Evolutionary conservation across 2,329 filamentous ascomycete genomes (phyloP), one percentile per base, ranked within the genome.

Genomic region (Coleophoma cylindrospora): DNA sequence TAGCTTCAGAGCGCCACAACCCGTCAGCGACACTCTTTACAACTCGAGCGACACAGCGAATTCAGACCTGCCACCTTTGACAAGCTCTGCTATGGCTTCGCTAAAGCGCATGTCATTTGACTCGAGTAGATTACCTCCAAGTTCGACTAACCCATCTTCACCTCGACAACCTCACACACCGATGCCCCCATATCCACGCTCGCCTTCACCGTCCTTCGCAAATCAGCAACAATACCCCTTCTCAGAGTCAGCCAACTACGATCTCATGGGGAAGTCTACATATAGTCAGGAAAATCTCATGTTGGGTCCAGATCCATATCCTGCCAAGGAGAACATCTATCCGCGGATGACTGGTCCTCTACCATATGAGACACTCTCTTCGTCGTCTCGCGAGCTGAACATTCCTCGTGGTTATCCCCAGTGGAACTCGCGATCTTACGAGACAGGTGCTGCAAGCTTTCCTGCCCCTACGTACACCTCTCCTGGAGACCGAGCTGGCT

Each of bases 321-420:
- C 51, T 19, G 1, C 12, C 14, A 27, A 27, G 27, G 34, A 54
- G 9, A 54, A 40, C 3, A 43, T 56, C 1, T 64, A 64, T 50
- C 60, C 60, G 6, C 49, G 55, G 1, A 50, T 54, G 47, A 52
- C 57, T 41, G 62, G 56, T 19, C 53, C 56, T 1, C 45, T 60
- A 9, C 61, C 60, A 3, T 34, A 58, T 7, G 60, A 64, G 38
- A 45, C 44, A 7, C 9, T 47, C 13, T 38, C 45, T 46, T 50
- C 6, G 21, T 22, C 45, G 8, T 27, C n/a, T 19, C 46, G 36
- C 11, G 53, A 55, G 45, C 50, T 40, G 4, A 47, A 47, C 45
- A 38, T 48, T 22, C 55, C 51, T 22, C 57, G 56, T 34, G 50
- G 53, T 17, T 57, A 58, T 40, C 33, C 27, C 7, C 40, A 22